Evolutionary conservation across 2,329 filamentous ascomycete species (phyloP).

Genomic region (Aspergillus jensenii): DNA sequence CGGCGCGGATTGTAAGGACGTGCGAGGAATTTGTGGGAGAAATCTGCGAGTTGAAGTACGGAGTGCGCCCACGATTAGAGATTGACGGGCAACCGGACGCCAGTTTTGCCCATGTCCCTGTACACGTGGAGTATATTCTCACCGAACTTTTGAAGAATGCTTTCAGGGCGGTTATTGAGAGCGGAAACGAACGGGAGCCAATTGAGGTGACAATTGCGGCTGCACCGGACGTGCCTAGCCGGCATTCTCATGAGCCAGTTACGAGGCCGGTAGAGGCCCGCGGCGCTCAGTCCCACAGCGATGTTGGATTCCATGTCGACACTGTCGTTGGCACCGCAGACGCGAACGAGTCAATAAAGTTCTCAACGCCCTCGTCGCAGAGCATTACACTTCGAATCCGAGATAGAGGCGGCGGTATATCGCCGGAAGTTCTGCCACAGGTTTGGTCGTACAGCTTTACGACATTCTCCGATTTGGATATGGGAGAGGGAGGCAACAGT

Average conservation of each 20-base stretch:
- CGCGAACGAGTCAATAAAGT: conserved; percentile 33
- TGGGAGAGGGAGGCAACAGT: conserved; percentile 53
- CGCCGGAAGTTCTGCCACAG: conserved; percentile 75
- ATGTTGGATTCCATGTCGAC: conserved; percentile 33
- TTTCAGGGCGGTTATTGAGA: conserved; percentile 89
- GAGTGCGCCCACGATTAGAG: conserved; percentile 74
- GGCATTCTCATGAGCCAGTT: conserved; percentile 43
- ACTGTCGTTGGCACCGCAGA: conserved; percentile 28
- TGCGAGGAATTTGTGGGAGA: conserved; percentile 92
- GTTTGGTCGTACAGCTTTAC: conserved; percentile 99
- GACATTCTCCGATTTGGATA: conserved; percentile 74
- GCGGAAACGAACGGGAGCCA: conserved; percentile 73
- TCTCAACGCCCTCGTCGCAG: conserved; percentile 54
- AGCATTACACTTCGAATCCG: conserved; percentile 94
- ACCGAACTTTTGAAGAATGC: conserved; percentile 97
- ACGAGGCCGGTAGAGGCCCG: conserved; percentile 16
- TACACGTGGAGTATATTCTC: conserved; percentile 95
- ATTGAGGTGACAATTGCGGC: conserved; percentile 90
- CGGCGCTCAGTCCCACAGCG: conserved; percentile 22
- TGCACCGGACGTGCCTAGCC: conserved; percentile 52
- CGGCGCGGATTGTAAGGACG: conserved; percentile 74
- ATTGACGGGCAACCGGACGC: conserved; percentile 85
- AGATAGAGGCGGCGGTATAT: conserved; percentile 91
- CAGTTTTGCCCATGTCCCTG: conserved; percentile 90
- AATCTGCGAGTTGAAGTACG: conserved; percentile 95